Evolutionary conservation across 2,329 filamentous ascomycete genomes (phyloP).

Genomic region (Plectosphaerella sp.): DNA sequence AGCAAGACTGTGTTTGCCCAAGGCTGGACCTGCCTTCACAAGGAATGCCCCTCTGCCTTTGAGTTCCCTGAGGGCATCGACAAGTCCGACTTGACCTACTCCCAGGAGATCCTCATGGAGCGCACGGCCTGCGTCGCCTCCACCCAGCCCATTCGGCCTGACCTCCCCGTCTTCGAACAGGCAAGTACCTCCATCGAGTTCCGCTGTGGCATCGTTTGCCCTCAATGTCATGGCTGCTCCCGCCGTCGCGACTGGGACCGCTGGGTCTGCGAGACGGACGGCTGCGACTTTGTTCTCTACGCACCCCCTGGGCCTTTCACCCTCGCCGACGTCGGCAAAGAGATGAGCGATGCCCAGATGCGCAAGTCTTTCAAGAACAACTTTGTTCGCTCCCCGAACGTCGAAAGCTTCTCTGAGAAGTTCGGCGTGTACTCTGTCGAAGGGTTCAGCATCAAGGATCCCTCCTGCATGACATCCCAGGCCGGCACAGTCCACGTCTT

Average conservation of each 20-base stretch:
- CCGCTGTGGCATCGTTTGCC: conserved; percentile 64
- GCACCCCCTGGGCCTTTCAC: conserved; percentile 18
- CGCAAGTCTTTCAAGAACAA: not conserved
- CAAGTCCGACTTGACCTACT: conserved; percentile 40
- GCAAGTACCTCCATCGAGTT: conserved; percentile 45
- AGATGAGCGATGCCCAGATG: conserved; percentile 5
- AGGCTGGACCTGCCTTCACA: conserved; percentile 23
- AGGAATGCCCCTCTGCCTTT: conserved; percentile 47
- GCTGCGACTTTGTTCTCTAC: conserved; percentile 42
- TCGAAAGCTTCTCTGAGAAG: not conserved
- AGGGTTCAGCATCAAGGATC: conserved; percentile 35
- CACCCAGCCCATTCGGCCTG: conserved; percentile 27
- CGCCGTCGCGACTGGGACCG: conserved; percentile 55
- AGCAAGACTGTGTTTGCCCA: conserved; percentile 31
- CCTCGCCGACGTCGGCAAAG: conserved; percentile 12
- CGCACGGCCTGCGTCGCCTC: conserved; percentile 37
- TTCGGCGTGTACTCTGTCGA: conserved; percentile 5
- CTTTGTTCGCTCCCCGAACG: conserved; percentile 11
- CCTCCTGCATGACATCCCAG: not conserved
- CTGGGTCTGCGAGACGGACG: conserved; percentile 53
- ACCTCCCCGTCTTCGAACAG: conserved; percentile 29
- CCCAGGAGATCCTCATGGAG: conserved; percentile 51
- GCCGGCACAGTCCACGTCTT: conserved; percentile 53
- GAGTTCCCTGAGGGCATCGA: conserved; percentile 22
- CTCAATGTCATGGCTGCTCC: conserved; percentile 56